These are phyloP conservation scores for Malassezia sympodialis DNA, from an alignment of 1,284 basidiomycete species.

Conservation along the genomic window DNA sequence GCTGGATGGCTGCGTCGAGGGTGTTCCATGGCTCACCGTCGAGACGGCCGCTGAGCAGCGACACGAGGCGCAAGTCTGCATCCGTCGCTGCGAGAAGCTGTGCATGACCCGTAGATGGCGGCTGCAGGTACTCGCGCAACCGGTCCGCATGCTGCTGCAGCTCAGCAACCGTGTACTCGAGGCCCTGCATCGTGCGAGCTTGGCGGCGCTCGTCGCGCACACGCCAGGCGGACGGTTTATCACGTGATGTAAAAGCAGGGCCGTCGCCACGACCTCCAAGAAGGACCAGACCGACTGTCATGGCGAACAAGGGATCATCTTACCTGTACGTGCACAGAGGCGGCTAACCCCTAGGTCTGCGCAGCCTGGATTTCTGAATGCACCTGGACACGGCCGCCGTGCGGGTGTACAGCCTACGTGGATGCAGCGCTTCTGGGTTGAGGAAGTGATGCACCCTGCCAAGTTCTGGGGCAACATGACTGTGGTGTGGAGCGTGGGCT, in stretches of 20 bases:
- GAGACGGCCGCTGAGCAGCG: background rate
- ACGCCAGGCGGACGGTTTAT: background rate
- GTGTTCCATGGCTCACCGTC: background rate
- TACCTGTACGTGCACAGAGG: slow-evolving; percentile 11
- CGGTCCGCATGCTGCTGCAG: slow-evolving; percentile 1
- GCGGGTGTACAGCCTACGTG: slow-evolving; percentile 2
- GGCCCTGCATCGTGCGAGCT: background rate
- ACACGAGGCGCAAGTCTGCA: slow-evolving; percentile 8
- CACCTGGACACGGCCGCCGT: background rate
- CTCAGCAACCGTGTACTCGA: background rate
- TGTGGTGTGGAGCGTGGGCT: slow-evolving; percentile 31
- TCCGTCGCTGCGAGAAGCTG: background rate
- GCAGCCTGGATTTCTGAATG: slow-evolving; percentile 16
- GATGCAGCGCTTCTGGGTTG: slow-evolving; percentile 15
- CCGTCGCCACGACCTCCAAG: background rate
- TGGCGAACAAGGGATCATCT: slow-evolving; percentile 14
- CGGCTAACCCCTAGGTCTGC: slow-evolving; percentile 11
- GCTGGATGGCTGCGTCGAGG: background rate
- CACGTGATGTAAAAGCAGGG: slow-evolving; percentile 8
- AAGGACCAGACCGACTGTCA: background rate
- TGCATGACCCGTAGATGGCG: background rate
- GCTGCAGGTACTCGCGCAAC: slow-evolving; percentile 6
- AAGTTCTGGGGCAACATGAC: slow-evolving; percentile 39
- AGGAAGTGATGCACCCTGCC: slow-evolving; percentile 35
- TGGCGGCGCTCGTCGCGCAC: background rate